phyloP scores from a whole-genome alignment of 2,329 filamentous ascomycete species.

The Drechslerella coelobrocha region DNA sequence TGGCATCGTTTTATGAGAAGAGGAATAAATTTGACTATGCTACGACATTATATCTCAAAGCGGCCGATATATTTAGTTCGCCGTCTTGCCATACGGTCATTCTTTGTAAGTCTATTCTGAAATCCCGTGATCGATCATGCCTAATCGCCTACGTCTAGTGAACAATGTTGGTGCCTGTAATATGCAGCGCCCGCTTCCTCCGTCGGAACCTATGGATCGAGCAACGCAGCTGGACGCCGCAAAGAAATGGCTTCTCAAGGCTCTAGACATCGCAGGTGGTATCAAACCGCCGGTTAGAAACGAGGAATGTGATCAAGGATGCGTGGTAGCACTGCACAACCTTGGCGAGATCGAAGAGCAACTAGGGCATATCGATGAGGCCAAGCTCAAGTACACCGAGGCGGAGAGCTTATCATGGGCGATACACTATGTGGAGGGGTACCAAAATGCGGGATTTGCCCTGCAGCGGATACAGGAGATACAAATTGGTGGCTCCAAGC shows the following conservation, averaged over 20 bases:
- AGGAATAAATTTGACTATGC: constrained; percentile 79
- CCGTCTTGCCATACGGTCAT: constrained; percentile 78
- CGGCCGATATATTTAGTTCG: constrained; percentile 71
- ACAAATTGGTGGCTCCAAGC: constrained; percentile 16
- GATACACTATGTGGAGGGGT: constrained; percentile 55
- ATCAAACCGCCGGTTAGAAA: constrained; percentile 72
- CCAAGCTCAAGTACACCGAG: constrained; percentile 72
- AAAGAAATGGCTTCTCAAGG: constrained; percentile 78
- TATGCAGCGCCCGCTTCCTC: constrained; percentile 45
- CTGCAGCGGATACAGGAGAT: constrained; percentile 34
- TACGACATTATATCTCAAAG: constrained; percentile 84
- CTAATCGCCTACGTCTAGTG: constrained; percentile 48
- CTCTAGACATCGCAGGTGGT: constrained; percentile 70
- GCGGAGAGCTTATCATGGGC: constrained; percentile 67
- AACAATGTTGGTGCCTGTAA: constrained; percentile 48
- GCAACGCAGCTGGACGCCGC: constrained; percentile 68
- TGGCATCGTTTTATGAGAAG: constrained; percentile 77
- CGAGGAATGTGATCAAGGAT: constrained; percentile 82
- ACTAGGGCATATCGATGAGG: constrained; percentile 70
- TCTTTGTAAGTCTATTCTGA: constrained; percentile 67
- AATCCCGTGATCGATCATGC: background rate
- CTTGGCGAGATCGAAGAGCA: constrained; percentile 83
- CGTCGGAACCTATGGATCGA: constrained; percentile 61
- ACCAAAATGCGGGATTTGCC: constrained; percentile 26
- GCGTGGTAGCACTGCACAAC: constrained; percentile 83